Evolutionary conservation across 2,329 filamentous ascomycete genomes (phyloP).

Genomic region (Colletotrichum neosansevieriae): DNA sequence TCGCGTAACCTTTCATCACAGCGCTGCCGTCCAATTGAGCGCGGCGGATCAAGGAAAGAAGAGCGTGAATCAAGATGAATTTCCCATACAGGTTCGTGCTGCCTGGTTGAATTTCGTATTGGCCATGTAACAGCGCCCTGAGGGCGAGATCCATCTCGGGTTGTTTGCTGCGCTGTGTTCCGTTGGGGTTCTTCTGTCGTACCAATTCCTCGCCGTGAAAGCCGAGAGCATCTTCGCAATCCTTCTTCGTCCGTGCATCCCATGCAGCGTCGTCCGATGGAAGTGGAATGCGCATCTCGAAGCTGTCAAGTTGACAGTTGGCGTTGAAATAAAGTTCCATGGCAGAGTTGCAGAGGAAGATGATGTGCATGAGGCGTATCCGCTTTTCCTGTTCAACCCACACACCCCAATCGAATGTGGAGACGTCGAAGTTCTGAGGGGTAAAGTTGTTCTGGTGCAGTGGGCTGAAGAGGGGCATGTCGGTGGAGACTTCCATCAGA

Average conservation of each 20-base stretch:
- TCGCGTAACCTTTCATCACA: constrained; percentile 57
- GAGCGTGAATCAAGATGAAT: constrained; percentile 78
- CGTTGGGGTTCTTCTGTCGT: constrained; percentile 68
- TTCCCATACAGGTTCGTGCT: constrained; percentile 80
- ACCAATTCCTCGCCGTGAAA: constrained; percentile 69
- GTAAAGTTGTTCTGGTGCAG: constrained; percentile 69
- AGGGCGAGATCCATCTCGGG: constrained; percentile 73
- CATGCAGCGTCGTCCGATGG: constrained; percentile 80
- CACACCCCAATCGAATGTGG: constrained; percentile 71
- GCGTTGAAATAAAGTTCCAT: constrained; percentile 79
- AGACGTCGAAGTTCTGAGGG: constrained; percentile 58
- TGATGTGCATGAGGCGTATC: constrained; percentile 72
- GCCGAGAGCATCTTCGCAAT: constrained; percentile 75
- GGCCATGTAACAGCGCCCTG: constrained; percentile 69
- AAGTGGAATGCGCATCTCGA: constrained; percentile 75
- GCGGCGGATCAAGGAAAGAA: constrained; percentile 70
- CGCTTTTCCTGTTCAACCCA: constrained; percentile 81
- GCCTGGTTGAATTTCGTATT: constrained; percentile 70
- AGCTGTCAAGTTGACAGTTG: constrained; percentile 70
- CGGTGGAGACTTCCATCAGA: constrained; percentile 65
- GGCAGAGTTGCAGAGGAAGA: constrained; percentile 73
- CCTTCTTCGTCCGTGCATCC: constrained; percentile 71
- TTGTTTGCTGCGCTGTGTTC: constrained; percentile 73
- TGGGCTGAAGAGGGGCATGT: constrained; percentile 64
- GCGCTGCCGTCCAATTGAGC: constrained; percentile 56